Base-by-base conservation (phyloP, 805 yeast species). In the Debaryomyces hansenii region DNA sequence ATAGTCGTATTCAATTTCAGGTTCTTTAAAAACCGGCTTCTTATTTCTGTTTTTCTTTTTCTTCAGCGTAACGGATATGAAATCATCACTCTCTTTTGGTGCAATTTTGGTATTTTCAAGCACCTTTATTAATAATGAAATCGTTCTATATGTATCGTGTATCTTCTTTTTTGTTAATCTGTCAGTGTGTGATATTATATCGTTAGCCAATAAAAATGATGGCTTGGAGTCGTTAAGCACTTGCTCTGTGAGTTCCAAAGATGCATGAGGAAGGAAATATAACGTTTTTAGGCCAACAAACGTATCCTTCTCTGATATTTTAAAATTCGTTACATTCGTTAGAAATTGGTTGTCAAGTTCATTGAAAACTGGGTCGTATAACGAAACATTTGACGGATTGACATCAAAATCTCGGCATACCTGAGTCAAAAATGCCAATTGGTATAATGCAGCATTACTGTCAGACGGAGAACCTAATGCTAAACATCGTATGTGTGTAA, bases 251-350 rank as follows among this genome's bases (percentile, higher is more conserved):
- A 82, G 55, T 14, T 62, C 69, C 34, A 84, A 62, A 1, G 90
- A 88, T 0, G 91, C 92, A 66, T 87, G 96, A 0, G 95, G 95
- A 40, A 87, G 70, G 56, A 80, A 87, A 59, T 69, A 85, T 2
- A 87, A 62, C 0, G 74, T 66, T 1, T 49, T 40, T 15, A 0
- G 50, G 42, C 14, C 14, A 24, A 16, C 42, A 14, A 28, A 40
- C 12, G 45, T 40, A 14, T 45, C 54, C 18, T 58, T 50, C 4
- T 51, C 55, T 47, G 60, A 57, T 2, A 59, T 58, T 2, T 46
- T 31, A 40, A 41, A 59, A 21, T 44, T 41, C 12, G 45, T 42
- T 10, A 46, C 41, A 5, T 38, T 61, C 2, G 54, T 37, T 3
- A 72, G 45, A 1, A 69, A 55, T 4, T 52, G 55, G 9, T 45